Evolutionary conservation across 2,329 filamentous ascomycete species (phyloP).

Genomic region (Fusarium sp.): DNA sequence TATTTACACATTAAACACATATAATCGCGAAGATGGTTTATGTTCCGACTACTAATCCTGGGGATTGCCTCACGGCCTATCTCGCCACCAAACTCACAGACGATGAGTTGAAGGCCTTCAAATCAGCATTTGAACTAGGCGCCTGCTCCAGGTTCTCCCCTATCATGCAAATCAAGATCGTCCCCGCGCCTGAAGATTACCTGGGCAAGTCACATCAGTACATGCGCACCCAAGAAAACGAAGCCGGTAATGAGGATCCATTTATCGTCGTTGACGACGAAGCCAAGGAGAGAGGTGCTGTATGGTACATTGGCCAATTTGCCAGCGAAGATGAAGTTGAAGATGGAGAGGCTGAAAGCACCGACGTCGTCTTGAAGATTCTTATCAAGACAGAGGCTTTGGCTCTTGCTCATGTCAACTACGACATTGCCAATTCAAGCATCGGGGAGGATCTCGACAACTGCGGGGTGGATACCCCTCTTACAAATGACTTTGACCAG

Average conservation of each 20-base stretch:
- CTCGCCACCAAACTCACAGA: background rate
- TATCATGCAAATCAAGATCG: background rate
- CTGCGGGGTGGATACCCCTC: background rate
- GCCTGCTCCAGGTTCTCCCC: background rate
- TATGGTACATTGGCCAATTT: conserved; percentile 8
- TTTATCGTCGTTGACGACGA: conserved; percentile 1
- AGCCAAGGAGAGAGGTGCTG: background rate
- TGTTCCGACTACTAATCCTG: background rate
- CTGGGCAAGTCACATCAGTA: conserved; percentile 1
- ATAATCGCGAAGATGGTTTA: background rate
- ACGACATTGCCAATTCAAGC: background rate
- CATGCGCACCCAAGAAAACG: background rate
- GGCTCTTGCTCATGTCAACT: background rate
- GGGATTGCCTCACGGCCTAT: background rate
- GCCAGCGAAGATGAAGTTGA: background rate
- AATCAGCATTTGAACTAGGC: background rate
- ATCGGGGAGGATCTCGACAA: background rate
- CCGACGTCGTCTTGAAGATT: background rate
- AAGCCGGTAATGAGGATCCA: background rate
- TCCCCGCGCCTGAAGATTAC: background rate
- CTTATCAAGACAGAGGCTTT: background rate
- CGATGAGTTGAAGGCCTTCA: background rate
- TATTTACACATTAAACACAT: background rate
- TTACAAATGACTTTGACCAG: conserved; percentile 8
- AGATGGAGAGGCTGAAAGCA: background rate